phyloP scores from a whole-genome alignment of 73 alveolate genomes.

The Paraurostyla sp. region DNA sequence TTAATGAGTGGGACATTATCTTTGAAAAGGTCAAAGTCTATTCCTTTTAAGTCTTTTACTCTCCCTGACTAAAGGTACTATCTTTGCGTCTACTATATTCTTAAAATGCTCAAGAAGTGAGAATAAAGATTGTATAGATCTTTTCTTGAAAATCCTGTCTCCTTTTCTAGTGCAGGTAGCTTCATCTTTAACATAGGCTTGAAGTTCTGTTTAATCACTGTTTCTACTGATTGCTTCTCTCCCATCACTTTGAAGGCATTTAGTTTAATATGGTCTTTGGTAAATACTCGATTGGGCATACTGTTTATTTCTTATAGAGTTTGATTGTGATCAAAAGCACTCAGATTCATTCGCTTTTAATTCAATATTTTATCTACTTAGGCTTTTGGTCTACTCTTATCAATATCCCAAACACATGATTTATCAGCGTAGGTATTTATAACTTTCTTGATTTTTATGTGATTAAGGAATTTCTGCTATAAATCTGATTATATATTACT shows the following conservation, averaged over 20 bases:
- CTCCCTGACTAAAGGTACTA: background rate
- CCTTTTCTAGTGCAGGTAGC: background rate
- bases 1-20: conserved; percentile 46
- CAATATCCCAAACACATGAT: background rate
- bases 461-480: background rate
- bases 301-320: background rate
- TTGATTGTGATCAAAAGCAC: background rate
- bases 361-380: background rate
- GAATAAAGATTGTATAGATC: conserved; percentile 33
- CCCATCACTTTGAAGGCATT: background rate
- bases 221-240: background rate
- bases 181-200: conserved; percentile 12
- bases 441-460: background rate
- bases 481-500: too few species aligned
- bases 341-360: background rate
- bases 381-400: background rate
- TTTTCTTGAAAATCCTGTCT: conserved; percentile 34
- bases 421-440: background rate
- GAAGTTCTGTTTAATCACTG: conserved; percentile 26
- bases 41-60: background rate
- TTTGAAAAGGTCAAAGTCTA: conserved; percentile 31
- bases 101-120: conserved; percentile 10
- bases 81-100: conserved; percentile 40
- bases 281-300: too few species aligned
- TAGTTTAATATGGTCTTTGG: background rate